A percentile compares a stretch with the other conserved stretches of the same genome.
These are phyloP conservation scores for Xerocomus minutiporus DNA, from an alignment of 1,284 basidiomycete species.

Conservation along the genomic window DNA sequence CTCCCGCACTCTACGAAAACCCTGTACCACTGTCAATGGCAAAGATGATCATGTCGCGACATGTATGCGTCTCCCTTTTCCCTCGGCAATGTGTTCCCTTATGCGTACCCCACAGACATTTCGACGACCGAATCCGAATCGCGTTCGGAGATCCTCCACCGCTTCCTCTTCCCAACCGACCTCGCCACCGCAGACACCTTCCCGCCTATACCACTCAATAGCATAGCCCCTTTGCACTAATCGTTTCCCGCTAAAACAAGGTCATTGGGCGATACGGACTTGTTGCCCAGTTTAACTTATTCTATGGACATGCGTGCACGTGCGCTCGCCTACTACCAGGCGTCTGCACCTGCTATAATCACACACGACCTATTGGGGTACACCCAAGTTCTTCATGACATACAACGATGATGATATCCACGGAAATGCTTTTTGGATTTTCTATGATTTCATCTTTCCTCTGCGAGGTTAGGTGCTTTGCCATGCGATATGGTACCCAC, in stretches of 20 bases:
- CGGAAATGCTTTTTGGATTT: slow-evolving; percentile 15
- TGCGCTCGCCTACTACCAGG: slow-evolving; percentile 16
- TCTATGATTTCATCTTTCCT: slow-evolving; percentile 19
- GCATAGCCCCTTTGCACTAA: slow-evolving; percentile 25
- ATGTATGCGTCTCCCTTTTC: slow-evolving; percentile 19
- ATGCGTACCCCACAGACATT: slow-evolving; percentile 22
- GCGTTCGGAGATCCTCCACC: slow-evolving; percentile 26
- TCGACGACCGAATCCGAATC: slow-evolving; percentile 30
- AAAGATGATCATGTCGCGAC: slow-evolving; percentile 34
- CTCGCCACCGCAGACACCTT: slow-evolving; percentile 31
- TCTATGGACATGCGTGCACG: slow-evolving; percentile 24
- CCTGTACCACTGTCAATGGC: slow-evolving; percentile 33
- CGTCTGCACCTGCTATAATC: slow-evolving; percentile 26
- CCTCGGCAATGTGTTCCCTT: neutral
- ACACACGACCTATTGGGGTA: slow-evolving; percentile 21
- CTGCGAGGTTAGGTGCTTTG: slow-evolving; percentile 8
- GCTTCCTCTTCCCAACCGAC: slow-evolving; percentile 17
- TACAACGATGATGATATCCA: slow-evolving; percentile 25
- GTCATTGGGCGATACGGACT: slow-evolving; percentile 6
- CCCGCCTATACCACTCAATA: slow-evolving; percentile 33
- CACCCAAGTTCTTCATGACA: slow-evolving; percentile 20
- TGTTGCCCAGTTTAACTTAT: slow-evolving; percentile 26
- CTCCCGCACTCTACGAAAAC: slow-evolving; percentile 33
- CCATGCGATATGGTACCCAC: slow-evolving; percentile 5
- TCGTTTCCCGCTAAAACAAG: slow-evolving; percentile 16